Conservation (phyloP, 2,329 filamentous ascomycete species). For the Cordyceps cateniannulata region DNA sequence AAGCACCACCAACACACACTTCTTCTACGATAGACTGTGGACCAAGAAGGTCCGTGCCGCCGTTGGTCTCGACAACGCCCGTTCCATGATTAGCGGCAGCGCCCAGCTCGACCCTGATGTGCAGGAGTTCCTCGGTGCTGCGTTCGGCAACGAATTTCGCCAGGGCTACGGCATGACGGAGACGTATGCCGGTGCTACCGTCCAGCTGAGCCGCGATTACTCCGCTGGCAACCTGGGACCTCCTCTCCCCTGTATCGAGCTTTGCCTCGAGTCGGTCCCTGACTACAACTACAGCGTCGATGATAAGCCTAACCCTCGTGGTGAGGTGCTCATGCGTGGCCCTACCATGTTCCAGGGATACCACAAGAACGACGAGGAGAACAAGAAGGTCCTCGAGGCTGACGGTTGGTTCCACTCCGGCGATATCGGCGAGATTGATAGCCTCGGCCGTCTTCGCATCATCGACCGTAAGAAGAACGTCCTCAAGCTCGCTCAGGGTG, state of each 20-base stretch:
- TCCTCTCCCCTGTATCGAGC: constrained; percentile 60
- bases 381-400: constrained; percentile 69
- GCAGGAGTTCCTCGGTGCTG: constrained; percentile 81
- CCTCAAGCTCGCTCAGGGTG: constrained; percentile 92
- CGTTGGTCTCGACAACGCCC: constrained; percentile 69
- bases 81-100: constrained; percentile 77
- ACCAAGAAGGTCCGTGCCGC: constrained; percentile 79
- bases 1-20: constrained; percentile 70
- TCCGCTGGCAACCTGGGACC: constrained; percentile 75
- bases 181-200: constrained; percentile 71
- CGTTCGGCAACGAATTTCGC: constrained; percentile 69
- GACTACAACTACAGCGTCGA: constrained; percentile 89
- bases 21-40: constrained; percentile 83
- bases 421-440: constrained; percentile 83
- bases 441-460: constrained; percentile 80
- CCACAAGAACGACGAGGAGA: constrained; percentile 86
- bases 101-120: constrained; percentile 88
- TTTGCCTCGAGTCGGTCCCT: constrained; percentile 78
- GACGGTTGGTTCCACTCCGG: constrained; percentile 98
- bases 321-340: constrained; percentile 80
- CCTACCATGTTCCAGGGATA: constrained; percentile 77
- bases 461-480: constrained; percentile 98
- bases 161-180: constrained; percentile 96
- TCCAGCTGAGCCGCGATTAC: constrained; percentile 65
- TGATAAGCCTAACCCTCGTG: constrained; percentile 84